These are phyloP conservation scores for Juglanconis oblonga DNA, from an alignment of 2,329 filamentous ascomycete species.

Conservation along the genomic window DNA sequence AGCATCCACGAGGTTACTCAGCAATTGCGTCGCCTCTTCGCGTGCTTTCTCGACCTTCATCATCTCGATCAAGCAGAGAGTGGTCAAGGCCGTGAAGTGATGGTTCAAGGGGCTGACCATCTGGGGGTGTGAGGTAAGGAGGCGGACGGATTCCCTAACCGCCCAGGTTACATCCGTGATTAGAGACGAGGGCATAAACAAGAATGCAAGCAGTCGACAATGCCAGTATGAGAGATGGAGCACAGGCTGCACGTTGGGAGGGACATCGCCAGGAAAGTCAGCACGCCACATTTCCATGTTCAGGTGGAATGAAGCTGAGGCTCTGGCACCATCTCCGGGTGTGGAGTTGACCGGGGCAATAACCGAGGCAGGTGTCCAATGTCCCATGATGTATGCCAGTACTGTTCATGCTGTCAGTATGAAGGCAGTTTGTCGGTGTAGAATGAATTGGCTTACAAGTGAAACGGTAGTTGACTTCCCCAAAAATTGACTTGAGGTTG, in stretches of 20 bases:
- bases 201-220: slow-evolving; percentile 60
- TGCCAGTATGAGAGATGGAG: slow-evolving; percentile 71
- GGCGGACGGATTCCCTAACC: slow-evolving; percentile 54
- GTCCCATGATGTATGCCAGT: slow-evolving; percentile 18
- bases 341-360: slow-evolving; percentile 40
- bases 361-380: slow-evolving; percentile 23
- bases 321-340: slow-evolving; percentile 37
- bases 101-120: slow-evolving; percentile 63
- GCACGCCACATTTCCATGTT: slow-evolving; percentile 65
- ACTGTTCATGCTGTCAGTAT: slow-evolving; percentile 18
- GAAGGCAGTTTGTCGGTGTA: no score
- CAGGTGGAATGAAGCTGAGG: slow-evolving; percentile 51
- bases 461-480: slow-evolving; percentile 62
- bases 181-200: slow-evolving; percentile 55
- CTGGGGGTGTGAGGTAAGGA: slow-evolving; percentile 53
- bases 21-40: slow-evolving; percentile 53
- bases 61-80: slow-evolving; percentile 61
- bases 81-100: slow-evolving; percentile 60
- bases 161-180: slow-evolving; percentile 58
- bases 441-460: slow-evolving; percentile 46
- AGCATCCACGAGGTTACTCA: slow-evolving; percentile 56
- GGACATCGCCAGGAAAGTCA: slow-evolving; percentile 56
- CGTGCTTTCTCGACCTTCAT: slow-evolving; percentile 51
- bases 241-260: slow-evolving; percentile 49
- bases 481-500: slow-evolving; percentile 58